Evolutionary conservation across 2,329 filamentous ascomycete species (phyloP), one percentile per base, ranked within the genome.

Genomic region (Didymella pinodella): DNA sequence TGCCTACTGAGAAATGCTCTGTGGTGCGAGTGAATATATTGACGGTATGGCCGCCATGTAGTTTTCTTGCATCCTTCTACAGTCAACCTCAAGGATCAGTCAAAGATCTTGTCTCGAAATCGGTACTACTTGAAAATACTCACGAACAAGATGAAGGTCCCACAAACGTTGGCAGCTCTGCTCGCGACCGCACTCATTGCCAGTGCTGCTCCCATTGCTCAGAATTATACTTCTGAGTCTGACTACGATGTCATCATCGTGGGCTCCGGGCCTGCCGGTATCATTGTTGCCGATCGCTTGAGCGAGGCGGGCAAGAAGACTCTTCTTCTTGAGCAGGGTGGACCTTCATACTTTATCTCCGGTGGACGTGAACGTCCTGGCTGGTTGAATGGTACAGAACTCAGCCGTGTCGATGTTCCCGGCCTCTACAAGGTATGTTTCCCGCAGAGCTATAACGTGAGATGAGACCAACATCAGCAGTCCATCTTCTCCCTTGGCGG

Each of bases 391-490:
- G 78, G 77, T 11, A 83, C 81, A 26, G 70, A 79, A 3, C 68
- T 85, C 11, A 82, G 80, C 56, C 79, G 83, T 41, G 83, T 85
- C 7, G 83, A 85, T 57, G 82, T 85, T 0, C 83, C 83, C 2
- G 83, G 83, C 11, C 71, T 85, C 2, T 74, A 83, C 74, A 81
- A 80, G 56, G 56, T 59, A 54, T 26, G 40, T 43, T 25, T 20
- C 29, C 11, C 18, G 20, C 14, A 26, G 12, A 0, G 4, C 14
- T 2, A 20, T 25, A 12, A 26, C 14, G 12, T n/a, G 16, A 7
- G 20, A 18, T 25, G 18, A n/a, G 28, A 22, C 41, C 54, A 43
- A 59, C 12, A 2, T 36, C 7, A 7, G 12, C 46, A 59, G 50
- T 81, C 79, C 44, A 85, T 85, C 58, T 86, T 84, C 66, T 68